Percentiles rank a stretch among this genome's conserved stretches.
phyloP scores from a whole-genome alignment of 164 flowering plant genomes.

The Warburgia ugandensis region DNA sequence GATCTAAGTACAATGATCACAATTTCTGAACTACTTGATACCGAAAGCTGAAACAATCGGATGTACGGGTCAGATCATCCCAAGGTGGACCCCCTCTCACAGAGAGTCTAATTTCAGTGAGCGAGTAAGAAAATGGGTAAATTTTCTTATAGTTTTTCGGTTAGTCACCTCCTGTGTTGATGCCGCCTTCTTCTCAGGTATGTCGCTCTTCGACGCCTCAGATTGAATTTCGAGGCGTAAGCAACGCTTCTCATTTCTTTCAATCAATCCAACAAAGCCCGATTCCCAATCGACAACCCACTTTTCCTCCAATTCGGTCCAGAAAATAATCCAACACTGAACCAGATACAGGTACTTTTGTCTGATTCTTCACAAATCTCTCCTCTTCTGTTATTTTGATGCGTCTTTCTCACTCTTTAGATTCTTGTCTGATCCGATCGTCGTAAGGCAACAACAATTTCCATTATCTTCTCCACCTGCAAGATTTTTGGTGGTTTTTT shows the following conservation, averaged over 20 bases:
- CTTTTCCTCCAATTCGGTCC: slow-evolving; percentile 8
- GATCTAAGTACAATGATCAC: too few relatives aligned
- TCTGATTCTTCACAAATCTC: not conserved
- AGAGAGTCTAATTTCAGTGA: too few relatives aligned
- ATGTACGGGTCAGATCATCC: too few relatives aligned
- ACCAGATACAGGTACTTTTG: not conserved
- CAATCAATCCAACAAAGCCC: slow-evolving; percentile 2
- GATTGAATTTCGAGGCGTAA: slow-evolving; percentile 26
- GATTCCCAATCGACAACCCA: too few relatives aligned
- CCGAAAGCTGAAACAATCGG: too few relatives aligned
- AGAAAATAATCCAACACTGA: not conserved
- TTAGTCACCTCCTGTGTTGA: slow-evolving; percentile 17
- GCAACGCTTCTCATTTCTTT: slow-evolving; percentile 17
- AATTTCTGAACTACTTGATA: too few relatives aligned
- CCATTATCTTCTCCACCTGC: too few relatives aligned
- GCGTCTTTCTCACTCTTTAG: not conserved
- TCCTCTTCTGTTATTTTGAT: not conserved
- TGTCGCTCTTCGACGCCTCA: slow-evolving; percentile 28
- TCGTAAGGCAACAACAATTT: too few relatives aligned
- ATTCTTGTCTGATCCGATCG: too few relatives aligned
- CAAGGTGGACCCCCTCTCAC: too few relatives aligned
- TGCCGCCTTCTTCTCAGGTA: slow-evolving; percentile 38
- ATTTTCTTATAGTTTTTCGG: slow-evolving; percentile 4
- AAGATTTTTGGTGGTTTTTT: too few relatives aligned
- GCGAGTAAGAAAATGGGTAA: slow-evolving; percentile 1